phyloP scores from a whole-genome alignment of 495 filamentous ascomycete genomes.

The Darksidea phi region DNA sequence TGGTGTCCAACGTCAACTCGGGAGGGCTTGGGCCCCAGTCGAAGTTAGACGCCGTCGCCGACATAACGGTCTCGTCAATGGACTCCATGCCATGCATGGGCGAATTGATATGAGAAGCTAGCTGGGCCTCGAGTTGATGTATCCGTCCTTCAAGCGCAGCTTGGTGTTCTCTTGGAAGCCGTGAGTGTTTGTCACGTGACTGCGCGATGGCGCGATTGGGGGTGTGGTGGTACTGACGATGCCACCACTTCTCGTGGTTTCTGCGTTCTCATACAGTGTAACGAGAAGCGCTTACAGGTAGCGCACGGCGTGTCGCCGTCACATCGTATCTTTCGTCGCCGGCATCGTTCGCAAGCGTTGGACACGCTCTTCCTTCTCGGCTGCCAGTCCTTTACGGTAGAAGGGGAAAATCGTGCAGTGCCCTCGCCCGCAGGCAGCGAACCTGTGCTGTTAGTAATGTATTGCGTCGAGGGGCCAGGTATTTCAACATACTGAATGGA shows the following conservation, averaged over 20 bases:
- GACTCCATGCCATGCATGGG: constrained; percentile 33
- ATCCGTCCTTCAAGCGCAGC: constrained; percentile 27
- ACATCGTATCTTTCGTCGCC: constrained; percentile 26
- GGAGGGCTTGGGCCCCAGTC: constrained; percentile 25
- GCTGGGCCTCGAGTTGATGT: constrained; percentile 27
- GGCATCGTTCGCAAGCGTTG: constrained; percentile 29
- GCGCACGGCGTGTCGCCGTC: constrained; percentile 31
- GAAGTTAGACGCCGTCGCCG: background rate
- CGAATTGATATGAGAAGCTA: constrained; percentile 23
- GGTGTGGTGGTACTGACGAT: constrained; percentile 17
- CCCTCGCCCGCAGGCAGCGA: constrained; percentile 24
- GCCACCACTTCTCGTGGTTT: constrained; percentile 25
- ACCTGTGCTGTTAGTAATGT: constrained; percentile 15
- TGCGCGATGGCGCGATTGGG: background rate
- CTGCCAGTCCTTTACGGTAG: constrained; percentile 24
- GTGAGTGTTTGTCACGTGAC: constrained; percentile 16
- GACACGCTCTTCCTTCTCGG: constrained; percentile 28
- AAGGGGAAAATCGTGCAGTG: constrained; percentile 16
- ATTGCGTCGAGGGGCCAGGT: background rate
- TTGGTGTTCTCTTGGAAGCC: constrained; percentile 22
- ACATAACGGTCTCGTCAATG: constrained; percentile 18
- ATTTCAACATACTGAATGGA: constrained; percentile 26
- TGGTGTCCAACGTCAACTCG: constrained; percentile 16
- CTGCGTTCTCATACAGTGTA: constrained; percentile 24
- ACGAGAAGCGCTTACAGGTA: constrained; percentile 28